These are phyloP conservation scores for Cutaneotrichosporon dermatis DNA, from an alignment of 1,284 basidiomycete genomes.

Conservation along the genomic window DNA sequence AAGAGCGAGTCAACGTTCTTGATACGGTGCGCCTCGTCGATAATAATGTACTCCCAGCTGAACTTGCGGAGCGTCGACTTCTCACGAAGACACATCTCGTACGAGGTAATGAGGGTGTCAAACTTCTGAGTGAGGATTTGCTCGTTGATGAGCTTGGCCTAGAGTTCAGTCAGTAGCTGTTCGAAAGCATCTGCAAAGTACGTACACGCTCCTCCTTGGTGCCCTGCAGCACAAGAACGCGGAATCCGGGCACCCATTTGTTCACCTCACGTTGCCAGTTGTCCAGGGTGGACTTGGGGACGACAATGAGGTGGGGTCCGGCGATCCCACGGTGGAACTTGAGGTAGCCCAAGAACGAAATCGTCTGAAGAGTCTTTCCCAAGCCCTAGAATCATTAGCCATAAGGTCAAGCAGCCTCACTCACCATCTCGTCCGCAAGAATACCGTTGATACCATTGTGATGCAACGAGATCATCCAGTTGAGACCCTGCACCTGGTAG, in stretches of 20 bases:
- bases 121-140: constrained; percentile 83
- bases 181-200: background rate
- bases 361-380: constrained; percentile 96
- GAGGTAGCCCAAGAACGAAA: constrained; percentile 94
- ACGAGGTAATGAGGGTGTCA: constrained; percentile 92
- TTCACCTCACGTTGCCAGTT: constrained; percentile 95
- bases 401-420: constrained; percentile 29
- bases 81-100: constrained; percentile 96
- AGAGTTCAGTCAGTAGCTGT: background rate
- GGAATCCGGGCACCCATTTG: constrained; percentile 88
- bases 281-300: constrained; percentile 95
- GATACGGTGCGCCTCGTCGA: constrained; percentile 99
- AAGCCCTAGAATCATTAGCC: constrained; percentile 64
- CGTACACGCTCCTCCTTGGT: constrained; percentile 75
- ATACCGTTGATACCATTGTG: constrained; percentile 93
- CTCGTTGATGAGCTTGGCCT: constrained; percentile 65
- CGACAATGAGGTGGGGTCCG: constrained; percentile 91
- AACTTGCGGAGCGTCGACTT: constrained; percentile 88
- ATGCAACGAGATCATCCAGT: constrained; percentile 93
- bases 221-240: constrained; percentile 75
- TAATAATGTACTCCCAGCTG: constrained; percentile 96
- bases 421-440: constrained; percentile 87
- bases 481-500: constrained; percentile 93
- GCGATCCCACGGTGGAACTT: constrained; percentile 71
- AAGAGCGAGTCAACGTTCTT: constrained; percentile 98